phyloP scores from a whole-genome alignment of 2,329 filamentous ascomycete genomes.

The Myriosclerotinia scirpicola region DNA sequence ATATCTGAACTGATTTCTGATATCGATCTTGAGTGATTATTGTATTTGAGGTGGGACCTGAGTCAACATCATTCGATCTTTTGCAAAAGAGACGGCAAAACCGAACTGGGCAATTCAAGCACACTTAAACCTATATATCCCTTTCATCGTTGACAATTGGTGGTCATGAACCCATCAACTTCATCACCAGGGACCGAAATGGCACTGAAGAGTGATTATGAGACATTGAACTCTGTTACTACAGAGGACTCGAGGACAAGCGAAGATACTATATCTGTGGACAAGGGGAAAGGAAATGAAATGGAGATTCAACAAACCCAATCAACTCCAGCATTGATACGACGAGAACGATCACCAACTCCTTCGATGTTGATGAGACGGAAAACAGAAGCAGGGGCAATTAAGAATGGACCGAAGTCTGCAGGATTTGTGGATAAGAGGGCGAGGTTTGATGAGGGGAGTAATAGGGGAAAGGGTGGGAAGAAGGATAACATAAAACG shows the following conservation, averaged over 20 bases:
- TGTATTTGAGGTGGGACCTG: neutral
- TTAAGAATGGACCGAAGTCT: neutral
- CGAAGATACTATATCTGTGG: neutral
- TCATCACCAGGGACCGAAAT: constrained; percentile 7
- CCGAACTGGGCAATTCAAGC: neutral
- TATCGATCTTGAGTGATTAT: neutral
- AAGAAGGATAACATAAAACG: constrained; percentile 17
- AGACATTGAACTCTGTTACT: constrained; percentile 16
- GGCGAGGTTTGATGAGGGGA: neutral
- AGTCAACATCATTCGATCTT: neutral
- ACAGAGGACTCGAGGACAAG: neutral
- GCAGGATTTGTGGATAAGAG: constrained; percentile 2
- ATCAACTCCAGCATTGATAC: neutral
- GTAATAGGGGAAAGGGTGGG: constrained; percentile 1
- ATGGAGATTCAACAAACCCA: constrained; percentile 6
- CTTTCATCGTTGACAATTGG: neutral
- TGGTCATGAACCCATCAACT: constrained; percentile 4
- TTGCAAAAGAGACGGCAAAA: neutral
- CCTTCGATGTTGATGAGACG: constrained; percentile 17
- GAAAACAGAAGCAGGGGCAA: neutral
- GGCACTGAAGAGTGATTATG: constrained; percentile 8
- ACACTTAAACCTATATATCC: neutral
- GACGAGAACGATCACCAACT: constrained; percentile 10
- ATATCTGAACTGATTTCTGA: neutral
- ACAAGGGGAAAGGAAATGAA: constrained; percentile 3